Evolutionary conservation across 129 eudicot genomes (phyloP), one percentile per base, ranked within the genome.

Genomic region (Pulicaria dysenterica): DNA sequence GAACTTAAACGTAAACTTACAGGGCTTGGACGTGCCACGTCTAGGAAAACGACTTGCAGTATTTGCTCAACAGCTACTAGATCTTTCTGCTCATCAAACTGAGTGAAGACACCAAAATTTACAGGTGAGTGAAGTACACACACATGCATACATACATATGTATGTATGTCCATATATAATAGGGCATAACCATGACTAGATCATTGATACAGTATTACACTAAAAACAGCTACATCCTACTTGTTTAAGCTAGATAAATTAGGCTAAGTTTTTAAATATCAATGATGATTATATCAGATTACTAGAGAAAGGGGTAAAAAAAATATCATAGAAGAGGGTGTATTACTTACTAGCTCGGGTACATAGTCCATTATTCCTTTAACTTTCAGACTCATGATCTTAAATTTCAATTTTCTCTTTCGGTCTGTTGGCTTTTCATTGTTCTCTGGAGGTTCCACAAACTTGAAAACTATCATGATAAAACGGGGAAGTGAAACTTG

Each of bases 11-110:
- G 7, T 1, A n/a, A 24, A 72, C 95, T 83, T 87, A 92, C 95
- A 15, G 96, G 81, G 69, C 75, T 83, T 16, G 96, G 90, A 55
- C 85, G 96, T 64, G 87, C 88, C 31, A 68, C 85, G 49, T 92
- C 95, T 56, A 92, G 86, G 67, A 92, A 92, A 51, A 92, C 81
- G 59, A 89, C 98, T 75, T 85, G 84, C 63, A 92, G 87, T 72
- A 92, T 92, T 81, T 89, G 96, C 84, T 92, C 98, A 8, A 89
- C 91, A 42, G 88, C 91, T 64, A 87, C 89, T 75, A 72, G 96
- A 77, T 89, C 97, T 88, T 92, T 92, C 54, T 89, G 96, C 82
- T 91, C 97, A 58, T 90, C 97, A 75, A 90, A 90, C 95, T 90
- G 80, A 54, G 55, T 48, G 16, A 64, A 66, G 40, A 78, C 5